phyloP scores from a whole-genome alignment of 176 grass and related monocot species.

The Triticum timopheevii region DNA sequence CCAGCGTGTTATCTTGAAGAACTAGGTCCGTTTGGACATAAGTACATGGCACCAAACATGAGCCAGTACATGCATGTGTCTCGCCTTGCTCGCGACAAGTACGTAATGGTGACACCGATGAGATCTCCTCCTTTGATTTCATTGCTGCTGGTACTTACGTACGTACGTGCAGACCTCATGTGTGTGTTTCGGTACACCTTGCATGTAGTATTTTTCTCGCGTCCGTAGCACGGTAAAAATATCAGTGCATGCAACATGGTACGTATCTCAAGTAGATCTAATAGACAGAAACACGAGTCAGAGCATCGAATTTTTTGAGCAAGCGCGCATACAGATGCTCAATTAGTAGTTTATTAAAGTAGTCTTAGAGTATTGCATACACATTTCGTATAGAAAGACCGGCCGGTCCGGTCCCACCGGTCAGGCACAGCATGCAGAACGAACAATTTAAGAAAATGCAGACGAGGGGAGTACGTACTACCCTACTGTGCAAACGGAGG shows the following conservation, averaged over 20 bases:
- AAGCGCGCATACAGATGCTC: too few relatives aligned
- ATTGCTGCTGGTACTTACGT: neutral
- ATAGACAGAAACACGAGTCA: neutral
- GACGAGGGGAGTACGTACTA: neutral
- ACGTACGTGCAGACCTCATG: neutral
- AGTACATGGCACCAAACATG: conserved; percentile 42
- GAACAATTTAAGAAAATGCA: neutral
- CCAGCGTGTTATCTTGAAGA: neutral
- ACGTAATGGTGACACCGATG: conserved; percentile 43
- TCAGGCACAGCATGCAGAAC: neutral
- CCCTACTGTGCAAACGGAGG: neutral
- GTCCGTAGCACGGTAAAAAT: neutral
- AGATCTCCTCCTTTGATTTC: conserved; percentile 25
- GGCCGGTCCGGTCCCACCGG: too few relatives aligned
- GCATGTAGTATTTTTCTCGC: neutral
- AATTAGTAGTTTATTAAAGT: too few relatives aligned
- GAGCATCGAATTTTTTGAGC: neutral
- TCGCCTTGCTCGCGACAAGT: conserved; percentile 21
- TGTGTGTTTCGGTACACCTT: neutral
- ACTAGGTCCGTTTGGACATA: conserved; percentile 8
- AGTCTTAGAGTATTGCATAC: too few relatives aligned
- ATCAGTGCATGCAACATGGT: neutral
- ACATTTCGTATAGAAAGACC: neutral
- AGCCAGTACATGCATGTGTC: conserved; percentile 41
- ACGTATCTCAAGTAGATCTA: neutral